These are phyloP conservation scores for Plantago coronopus DNA, from an alignment of 305 asterid species.

Conservation along the genomic window DNA sequence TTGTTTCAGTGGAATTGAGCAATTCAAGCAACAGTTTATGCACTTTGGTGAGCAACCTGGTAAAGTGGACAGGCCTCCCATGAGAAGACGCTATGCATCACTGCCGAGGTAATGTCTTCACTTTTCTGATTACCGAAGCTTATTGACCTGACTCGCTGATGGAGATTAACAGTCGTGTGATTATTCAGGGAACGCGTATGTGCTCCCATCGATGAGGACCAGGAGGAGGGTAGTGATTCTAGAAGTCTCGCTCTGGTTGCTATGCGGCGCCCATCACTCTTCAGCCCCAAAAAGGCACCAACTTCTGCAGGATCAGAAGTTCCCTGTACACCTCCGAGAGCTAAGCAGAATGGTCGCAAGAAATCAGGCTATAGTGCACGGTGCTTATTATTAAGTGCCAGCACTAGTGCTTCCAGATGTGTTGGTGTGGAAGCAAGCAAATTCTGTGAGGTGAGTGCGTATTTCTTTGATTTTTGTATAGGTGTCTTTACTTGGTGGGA, in stretches of 20 bases:
- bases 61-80: constrained; percentile 46
- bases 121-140: not conserved
- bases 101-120: constrained; percentile 64
- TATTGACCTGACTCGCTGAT: constrained; percentile 4
- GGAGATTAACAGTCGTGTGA: not conserved
- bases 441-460: constrained; percentile 50
- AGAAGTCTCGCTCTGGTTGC: constrained; percentile 35
- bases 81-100: constrained; percentile 82
- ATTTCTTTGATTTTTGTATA: not conserved
- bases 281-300: constrained; percentile 47
- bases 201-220: constrained; percentile 59
- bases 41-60: constrained; percentile 73
- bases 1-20: constrained; percentile 76
- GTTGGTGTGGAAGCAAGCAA: constrained; percentile 58
- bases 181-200: constrained; percentile 62
- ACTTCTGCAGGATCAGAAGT: constrained; percentile 36
- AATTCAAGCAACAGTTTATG: constrained; percentile 80
- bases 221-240: constrained; percentile 36
- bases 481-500: not conserved
- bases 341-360: constrained; percentile 36
- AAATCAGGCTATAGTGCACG: constrained; percentile 72
- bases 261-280: constrained; percentile 41
- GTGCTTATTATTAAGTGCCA: constrained; percentile 71
- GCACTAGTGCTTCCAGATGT: constrained; percentile 81
- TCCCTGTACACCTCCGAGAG: constrained; percentile 25